phyloP scores from a whole-genome alignment of 2,329 filamentous ascomycete genomes.

The Aspergillus floridensis region DNA sequence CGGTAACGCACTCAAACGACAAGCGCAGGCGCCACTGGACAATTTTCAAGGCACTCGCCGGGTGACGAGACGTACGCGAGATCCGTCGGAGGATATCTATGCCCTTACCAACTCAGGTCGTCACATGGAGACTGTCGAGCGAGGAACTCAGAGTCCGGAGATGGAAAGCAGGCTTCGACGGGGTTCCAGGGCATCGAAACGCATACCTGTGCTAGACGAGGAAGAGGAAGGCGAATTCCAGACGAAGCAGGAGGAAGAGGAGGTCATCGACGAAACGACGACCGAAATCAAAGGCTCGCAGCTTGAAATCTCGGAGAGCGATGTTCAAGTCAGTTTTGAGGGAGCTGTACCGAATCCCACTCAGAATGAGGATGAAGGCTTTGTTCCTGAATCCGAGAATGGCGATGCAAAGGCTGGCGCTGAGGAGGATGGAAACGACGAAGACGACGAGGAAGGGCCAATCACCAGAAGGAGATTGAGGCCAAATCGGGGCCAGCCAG shows the following conservation, averaged over 20 bases:
- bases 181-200: slow-evolving; percentile 41
- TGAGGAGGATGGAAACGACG: slow-evolving; percentile 42
- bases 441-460: slow-evolving; percentile 55
- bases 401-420: slow-evolving; percentile 33
- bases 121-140: slow-evolving; percentile 54
- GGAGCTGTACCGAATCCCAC: slow-evolving; percentile 26
- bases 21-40: slow-evolving; percentile 29
- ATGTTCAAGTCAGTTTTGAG: slow-evolving; percentile 35
- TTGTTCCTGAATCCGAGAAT: slow-evolving; percentile 44
- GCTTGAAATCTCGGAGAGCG: slow-evolving; percentile 44
- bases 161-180: slow-evolving; percentile 25
- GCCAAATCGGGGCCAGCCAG: slow-evolving; percentile 23
- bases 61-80: slow-evolving; percentile 59
- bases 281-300: slow-evolving; percentile 40
- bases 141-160: slow-evolving; percentile 55
- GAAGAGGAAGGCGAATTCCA: slow-evolving; percentile 24
- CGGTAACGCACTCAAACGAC: slow-evolving; percentile 25
- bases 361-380: slow-evolving; percentile 28
- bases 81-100: slow-evolving; percentile 55
- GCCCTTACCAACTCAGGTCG: slow-evolving; percentile 59
- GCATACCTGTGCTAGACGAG: slow-evolving; percentile 26
- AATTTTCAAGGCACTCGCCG: slow-evolving; percentile 41
- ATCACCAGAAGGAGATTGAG: slow-evolving; percentile 47
- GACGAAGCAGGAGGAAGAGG: slow-evolving; percentile 39
- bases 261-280: slow-evolving; percentile 49